Evolutionary conservation across 306 rosid genomes (phyloP).

Genomic region (Gynostemma pentaphyllum): DNA sequence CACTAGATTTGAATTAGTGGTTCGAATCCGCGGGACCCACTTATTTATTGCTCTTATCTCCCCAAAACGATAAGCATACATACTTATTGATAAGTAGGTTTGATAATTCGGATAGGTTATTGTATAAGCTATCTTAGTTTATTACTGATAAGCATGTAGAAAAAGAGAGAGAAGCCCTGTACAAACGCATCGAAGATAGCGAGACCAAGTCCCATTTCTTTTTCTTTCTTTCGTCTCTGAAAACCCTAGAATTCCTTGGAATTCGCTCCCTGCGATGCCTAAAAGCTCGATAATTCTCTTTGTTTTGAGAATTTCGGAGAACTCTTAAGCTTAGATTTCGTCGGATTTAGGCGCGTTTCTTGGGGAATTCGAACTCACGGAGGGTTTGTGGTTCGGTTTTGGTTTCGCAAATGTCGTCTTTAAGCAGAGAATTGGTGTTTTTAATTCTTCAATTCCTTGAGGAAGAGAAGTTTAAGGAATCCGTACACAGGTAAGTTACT

Average conservation of each 20-base stretch:
- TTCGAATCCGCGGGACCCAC: conserved; percentile 49
- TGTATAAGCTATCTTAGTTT: conserved; percentile 11
- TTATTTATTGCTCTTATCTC: not conserved
- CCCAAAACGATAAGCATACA: accelerated
- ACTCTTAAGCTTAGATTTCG: conserved; percentile 20
- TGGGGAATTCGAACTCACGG: conserved; percentile 19
- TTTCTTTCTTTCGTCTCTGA: conserved; percentile 28
- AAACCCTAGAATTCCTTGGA: conserved; percentile 62
- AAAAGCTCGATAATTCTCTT: conserved; percentile 8
- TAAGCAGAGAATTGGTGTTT: conserved; percentile 82
- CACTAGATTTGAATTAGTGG: conserved; percentile 52
- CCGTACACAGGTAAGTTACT: conserved; percentile 53
- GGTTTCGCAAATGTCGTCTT: conserved; percentile 43
- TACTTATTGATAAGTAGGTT: accelerated
- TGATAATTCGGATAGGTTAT: not conserved
- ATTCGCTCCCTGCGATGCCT: conserved; percentile 18
- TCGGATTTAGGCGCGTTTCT: conserved; percentile 9
- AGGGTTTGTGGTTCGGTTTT: not conserved
- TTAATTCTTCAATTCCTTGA: conserved; percentile 82
- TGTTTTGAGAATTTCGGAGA: conserved; percentile 21
- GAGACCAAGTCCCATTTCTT: conserved; percentile 39
- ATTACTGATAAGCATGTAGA: conserved; percentile 49
- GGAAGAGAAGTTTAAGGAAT: conserved; percentile 65
- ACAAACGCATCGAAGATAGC: conserved; percentile 76
- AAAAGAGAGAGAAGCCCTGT: conserved; percentile 36